A percentile compares a stretch with the other conserved stretches of the same genome.
phyloP scores from a whole-genome alignment of 2,329 filamentous ascomycete genomes.

The Colletotrichum theobromicola region DNA sequence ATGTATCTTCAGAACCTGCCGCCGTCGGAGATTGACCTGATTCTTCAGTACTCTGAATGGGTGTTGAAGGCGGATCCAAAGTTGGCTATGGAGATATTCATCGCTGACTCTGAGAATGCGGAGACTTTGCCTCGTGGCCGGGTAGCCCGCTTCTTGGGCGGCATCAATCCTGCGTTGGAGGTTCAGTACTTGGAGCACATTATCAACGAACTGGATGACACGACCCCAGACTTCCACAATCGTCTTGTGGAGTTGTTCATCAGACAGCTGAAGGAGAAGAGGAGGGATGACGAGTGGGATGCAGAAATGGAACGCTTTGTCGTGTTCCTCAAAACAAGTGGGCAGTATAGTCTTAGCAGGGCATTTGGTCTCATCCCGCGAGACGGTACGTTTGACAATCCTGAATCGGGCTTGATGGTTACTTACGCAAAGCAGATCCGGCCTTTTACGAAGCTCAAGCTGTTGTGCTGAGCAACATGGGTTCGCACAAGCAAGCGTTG shows the following conservation, averaged over 20 bases:
- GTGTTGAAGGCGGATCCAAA: conserved; percentile 74
- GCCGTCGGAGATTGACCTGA: conserved; percentile 86
- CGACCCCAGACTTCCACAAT: conserved; percentile 87
- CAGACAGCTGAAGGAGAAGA: conserved; percentile 58
- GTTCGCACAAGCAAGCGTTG: conserved; percentile 92
- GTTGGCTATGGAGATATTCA: conserved; percentile 89
- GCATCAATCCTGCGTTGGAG: conserved; percentile 74
- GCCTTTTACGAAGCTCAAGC: conserved; percentile 89
- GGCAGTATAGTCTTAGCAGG: conserved; percentile 79
- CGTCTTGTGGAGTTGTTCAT: conserved; percentile 73
- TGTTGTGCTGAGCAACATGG: conserved; percentile 92
- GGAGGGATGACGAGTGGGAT: conserved; percentile 55
- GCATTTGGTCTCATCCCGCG: conserved; percentile 80
- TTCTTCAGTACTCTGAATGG: conserved; percentile 92
- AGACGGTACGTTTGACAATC: conserved; percentile 64
- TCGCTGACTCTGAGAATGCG: conserved; percentile 92
- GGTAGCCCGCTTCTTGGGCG: conserved; percentile 76
- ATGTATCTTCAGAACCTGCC: conserved; percentile 89
- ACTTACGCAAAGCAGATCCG: conserved; percentile 61
- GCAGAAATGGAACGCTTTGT: conserved; percentile 71
- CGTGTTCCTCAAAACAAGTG: conserved; percentile 75
- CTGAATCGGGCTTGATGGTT: background rate
- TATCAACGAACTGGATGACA: conserved; percentile 84
- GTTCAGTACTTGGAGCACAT: conserved; percentile 89
- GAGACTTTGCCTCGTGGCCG: conserved; percentile 78